Base-by-base conservation (phyloP, 306 rosid species). In the Aeschynomene evenia region DNA sequence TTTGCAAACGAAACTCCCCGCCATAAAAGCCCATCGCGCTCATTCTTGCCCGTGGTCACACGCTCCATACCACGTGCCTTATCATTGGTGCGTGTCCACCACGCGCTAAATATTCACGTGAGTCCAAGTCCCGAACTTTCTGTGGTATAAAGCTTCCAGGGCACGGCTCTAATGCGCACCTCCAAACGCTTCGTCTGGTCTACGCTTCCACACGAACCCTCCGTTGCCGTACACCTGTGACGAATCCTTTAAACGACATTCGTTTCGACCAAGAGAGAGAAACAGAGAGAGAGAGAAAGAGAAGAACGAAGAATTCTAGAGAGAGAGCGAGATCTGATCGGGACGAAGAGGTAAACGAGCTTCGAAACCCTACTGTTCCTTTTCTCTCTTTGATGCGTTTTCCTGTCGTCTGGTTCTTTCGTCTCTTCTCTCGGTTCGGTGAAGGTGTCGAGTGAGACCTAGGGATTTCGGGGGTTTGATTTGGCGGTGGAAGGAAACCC, bases 251-350 rank as follows among this genome's bases (percentile, higher is more conserved):
- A 84, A 89, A 82, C 83, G 87, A 68, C 67, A 5, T 31, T 56
- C 76, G 74, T 65, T 76, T 80, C 20, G 63, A 42, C 63, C 29
- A 68, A 43, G 76, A 34, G 73, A 59, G 76, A 70, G 81, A 51
- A 10, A 34, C 9, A 51, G 23, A 66, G 48, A 26, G 29, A 26
- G 72, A 49, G 71, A 62, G 81, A 79, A 87, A 77, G 73, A 63
- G 80, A 59, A 24, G 29, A 20, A 55, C 70, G 65, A 24, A 39
- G 37, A 33, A 9, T 75, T 82, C 79, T 82, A 87, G 90, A 85
- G 96, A 85, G 96, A 73, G 66, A 42, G 77, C 82, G 59, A 89
- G 97, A 93, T 93, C 96, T 86, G 93, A 73, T 82, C 85, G 89
- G 71, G 29, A 69, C 26, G 52, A 68, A 80, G 81, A 80, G 83